phyloP scores from a whole-genome alignment of 805 yeast species.

The Nakazawaea ishiwadae region DNA sequence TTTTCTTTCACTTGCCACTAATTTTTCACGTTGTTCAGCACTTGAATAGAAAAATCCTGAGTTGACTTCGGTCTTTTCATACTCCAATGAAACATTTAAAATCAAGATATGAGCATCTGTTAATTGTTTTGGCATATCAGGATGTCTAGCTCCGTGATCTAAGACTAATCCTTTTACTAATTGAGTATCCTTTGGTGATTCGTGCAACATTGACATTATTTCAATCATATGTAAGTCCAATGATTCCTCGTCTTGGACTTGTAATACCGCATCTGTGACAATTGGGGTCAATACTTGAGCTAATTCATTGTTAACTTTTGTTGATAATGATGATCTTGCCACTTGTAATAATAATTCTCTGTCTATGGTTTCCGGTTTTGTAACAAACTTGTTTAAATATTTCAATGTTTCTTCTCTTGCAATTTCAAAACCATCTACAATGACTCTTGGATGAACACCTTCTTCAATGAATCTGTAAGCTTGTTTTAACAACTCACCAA shows the following conservation, averaged over 20 bases:
- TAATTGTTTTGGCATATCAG: conserved; percentile 93
- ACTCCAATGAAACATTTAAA: conserved; percentile 90
- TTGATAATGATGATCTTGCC: conserved; percentile 82
- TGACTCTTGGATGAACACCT: conserved; percentile 93
- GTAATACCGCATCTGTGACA: conserved; percentile 92
- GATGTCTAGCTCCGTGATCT: conserved; percentile 98
- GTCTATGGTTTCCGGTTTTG: conserved; percentile 49
- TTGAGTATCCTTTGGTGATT: conserved; percentile 76
- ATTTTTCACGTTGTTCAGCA: conserved; percentile 94
- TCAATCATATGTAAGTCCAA: conserved; percentile 96
- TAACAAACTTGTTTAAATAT: conserved; percentile 64
- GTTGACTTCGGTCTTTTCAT: conserved; percentile 96
- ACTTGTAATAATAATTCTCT: conserved; percentile 89
- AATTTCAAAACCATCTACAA: conserved; percentile 91
- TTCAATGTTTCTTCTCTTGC: conserved; percentile 76
- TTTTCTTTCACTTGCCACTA: conserved; percentile 88
- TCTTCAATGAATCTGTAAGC: conserved; percentile 89
- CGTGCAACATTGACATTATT: conserved; percentile 97
- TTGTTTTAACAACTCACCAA: conserved; percentile 91
- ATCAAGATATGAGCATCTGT: conserved; percentile 82
- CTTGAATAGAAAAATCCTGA: conserved; percentile 91
- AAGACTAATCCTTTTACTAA: conserved; percentile 86
- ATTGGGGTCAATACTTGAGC: conserved; percentile 85
- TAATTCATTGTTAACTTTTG: conserved; percentile 77
- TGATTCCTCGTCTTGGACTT: conserved; percentile 51